These are phyloP conservation scores for Termitomyces sp. DNA, from an alignment of 768 basidiomycete genomes.

Conservation along the genomic window DNA sequence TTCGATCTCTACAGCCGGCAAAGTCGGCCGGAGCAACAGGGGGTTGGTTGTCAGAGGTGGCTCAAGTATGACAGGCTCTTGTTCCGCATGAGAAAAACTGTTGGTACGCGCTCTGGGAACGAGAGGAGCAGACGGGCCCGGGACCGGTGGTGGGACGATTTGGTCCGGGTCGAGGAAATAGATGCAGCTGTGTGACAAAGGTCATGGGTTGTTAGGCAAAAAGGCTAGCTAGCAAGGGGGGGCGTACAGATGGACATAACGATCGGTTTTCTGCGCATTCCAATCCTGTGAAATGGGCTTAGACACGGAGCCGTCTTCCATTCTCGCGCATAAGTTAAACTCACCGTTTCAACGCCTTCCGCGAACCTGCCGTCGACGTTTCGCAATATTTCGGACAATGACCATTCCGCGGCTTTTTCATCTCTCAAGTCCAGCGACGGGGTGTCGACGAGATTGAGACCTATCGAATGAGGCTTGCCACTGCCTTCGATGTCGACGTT, in stretches of 20 bases:
- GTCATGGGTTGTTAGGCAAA: slow-evolving; percentile 13
- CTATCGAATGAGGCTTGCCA: slow-evolving; percentile 44
- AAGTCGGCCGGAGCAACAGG: slow-evolving; percentile 59
- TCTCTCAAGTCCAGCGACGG: slow-evolving; percentile 77
- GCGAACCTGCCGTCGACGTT: slow-evolving; percentile 71
- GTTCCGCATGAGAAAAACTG: slow-evolving; percentile 69
- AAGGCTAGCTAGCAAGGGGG: slow-evolving; percentile 15
- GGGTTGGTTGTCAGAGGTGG: slow-evolving; percentile 76
- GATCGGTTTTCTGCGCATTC: slow-evolving; percentile 66
- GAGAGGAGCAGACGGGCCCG: slow-evolving; percentile 63
- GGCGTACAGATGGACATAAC: slow-evolving; percentile 79
- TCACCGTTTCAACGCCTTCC: slow-evolving; percentile 76
- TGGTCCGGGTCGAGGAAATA: slow-evolving; percentile 86
- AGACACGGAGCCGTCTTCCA: slow-evolving; percentile 17
- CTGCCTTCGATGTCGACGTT: slow-evolving; percentile 50
- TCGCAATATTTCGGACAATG: slow-evolving; percentile 63
- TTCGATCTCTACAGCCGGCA: slow-evolving; percentile 68
- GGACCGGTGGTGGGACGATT: slow-evolving; percentile 69
- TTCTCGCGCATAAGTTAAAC: slow-evolving; percentile 32
- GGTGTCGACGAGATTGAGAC: slow-evolving; percentile 76
- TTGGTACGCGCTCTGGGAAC: slow-evolving; percentile 66
- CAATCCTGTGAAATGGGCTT: slow-evolving; percentile 50
- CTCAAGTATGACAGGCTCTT: slow-evolving; percentile 77
- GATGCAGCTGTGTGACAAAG: slow-evolving; percentile 56
- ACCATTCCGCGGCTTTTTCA: slow-evolving; percentile 58